These are phyloP conservation scores for Castanea mollissima DNA, from an alignment of 306 rosid genomes.

Conservation along the genomic window DNA sequence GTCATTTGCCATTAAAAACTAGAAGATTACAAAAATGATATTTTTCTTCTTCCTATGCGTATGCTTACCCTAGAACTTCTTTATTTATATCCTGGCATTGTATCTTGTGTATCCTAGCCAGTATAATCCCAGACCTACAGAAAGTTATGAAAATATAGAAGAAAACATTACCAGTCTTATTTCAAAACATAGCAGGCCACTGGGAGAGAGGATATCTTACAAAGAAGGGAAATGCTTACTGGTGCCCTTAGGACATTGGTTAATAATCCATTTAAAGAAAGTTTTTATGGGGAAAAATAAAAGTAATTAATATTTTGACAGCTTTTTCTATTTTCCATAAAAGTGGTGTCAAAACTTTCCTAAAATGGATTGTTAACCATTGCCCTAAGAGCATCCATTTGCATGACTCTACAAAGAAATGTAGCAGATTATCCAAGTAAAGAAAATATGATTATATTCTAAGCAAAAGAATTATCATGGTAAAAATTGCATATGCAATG, in stretches of 20 bases:
- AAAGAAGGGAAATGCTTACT: background rate
- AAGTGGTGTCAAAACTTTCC: no score
- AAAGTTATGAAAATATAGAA: constrained; percentile 6
- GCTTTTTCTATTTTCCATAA: no score
- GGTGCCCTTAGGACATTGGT: no score
- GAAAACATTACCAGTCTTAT: background rate
- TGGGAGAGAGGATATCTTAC: background rate
- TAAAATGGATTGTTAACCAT: no score
- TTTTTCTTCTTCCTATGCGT: background rate
- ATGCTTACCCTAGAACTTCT: constrained; percentile 79
- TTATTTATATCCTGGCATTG: constrained; percentile 75
- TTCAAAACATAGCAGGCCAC: background rate
- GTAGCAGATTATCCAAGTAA: background rate
- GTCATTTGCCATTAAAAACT: constrained; percentile 28
- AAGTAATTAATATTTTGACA: no score
- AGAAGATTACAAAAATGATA: background rate
- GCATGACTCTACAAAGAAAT: background rate
- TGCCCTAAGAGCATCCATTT: fast-evolving
- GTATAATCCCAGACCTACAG: constrained; percentile 94
- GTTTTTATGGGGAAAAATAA: no score
- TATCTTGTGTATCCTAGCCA: constrained; percentile 85
- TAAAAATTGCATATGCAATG: background rate
- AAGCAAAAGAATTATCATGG: background rate
- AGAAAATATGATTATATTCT: background rate
- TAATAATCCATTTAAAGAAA: no score